Evolutionary conservation across 345 rosid species (phyloP).

Genomic region (Eutrema yunnanense): DNA sequence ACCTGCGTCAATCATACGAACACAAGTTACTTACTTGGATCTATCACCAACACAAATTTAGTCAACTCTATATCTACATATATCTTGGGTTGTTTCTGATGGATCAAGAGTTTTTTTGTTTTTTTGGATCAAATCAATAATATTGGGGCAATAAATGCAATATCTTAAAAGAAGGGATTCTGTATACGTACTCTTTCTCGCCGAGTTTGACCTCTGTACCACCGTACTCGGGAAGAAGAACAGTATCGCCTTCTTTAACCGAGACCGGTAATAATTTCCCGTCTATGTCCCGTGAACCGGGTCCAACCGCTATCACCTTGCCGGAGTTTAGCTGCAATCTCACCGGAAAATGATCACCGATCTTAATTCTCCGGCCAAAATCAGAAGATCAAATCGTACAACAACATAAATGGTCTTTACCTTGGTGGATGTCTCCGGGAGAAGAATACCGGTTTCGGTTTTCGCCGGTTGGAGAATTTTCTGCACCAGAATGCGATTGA

Average conservation of each 20-base stretch:
- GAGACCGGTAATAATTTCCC: constrained; percentile 42
- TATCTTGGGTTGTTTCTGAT: neutral
- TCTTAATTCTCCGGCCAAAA: neutral
- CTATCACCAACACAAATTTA: neutral
- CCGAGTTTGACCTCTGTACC: constrained; percentile 60
- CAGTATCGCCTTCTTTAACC: constrained; percentile 68
- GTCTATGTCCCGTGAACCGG: constrained; percentile 39
- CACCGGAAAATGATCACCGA: neutral
- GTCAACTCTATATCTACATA: neutral
- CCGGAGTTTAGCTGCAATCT: constrained; percentile 54
- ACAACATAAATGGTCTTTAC: neutral
- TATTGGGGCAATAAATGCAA: neutral
- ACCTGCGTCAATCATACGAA: constrained; percentile 22
- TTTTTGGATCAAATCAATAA: neutral
- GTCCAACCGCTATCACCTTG: constrained; percentile 56
- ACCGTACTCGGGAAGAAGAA: constrained; percentile 60
- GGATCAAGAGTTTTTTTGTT: neutral
- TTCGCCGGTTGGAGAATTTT: constrained; percentile 59
- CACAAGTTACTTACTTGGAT: neutral
- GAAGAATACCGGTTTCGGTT: constrained; percentile 53
- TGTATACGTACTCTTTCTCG: constrained; percentile 45
- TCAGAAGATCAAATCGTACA: neutral
- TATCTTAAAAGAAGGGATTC: too few relatives aligned
- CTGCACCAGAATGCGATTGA: constrained; percentile 60
- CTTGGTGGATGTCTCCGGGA: constrained; percentile 45